phyloP scores from a whole-genome alignment of 2,329 filamentous ascomycete species.

The Colletotrichum lini region DNA sequence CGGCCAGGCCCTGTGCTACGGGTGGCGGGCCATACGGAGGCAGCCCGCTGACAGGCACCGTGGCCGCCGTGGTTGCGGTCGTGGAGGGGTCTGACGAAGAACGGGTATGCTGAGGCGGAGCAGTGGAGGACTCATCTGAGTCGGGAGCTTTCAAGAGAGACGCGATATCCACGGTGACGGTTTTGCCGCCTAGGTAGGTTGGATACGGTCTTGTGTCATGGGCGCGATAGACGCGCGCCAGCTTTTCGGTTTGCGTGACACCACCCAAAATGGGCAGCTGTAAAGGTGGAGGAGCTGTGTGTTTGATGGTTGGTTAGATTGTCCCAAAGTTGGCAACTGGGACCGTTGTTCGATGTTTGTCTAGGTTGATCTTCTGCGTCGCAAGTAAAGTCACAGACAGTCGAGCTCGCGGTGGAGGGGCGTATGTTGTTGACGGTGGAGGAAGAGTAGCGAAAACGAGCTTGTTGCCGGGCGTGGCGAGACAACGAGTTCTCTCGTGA shows the following conservation, averaged over 20 bases:
- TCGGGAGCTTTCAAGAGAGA: constrained; percentile 84
- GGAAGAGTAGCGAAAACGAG: constrained; percentile 3
- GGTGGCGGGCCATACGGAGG: constrained; percentile 43
- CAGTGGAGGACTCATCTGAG: constrained; percentile 78
- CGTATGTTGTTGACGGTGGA: constrained; percentile 5
- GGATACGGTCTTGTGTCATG: constrained; percentile 49
- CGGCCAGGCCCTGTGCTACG: constrained; percentile 52
- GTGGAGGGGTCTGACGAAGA: constrained; percentile 53
- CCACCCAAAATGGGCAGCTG: constrained; percentile 31
- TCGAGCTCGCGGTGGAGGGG: constrained; percentile 17
- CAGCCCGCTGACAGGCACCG: constrained; percentile 41
- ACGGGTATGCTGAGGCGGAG: constrained; percentile 57
- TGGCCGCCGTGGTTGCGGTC: constrained; percentile 45
- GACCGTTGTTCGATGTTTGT: constrained; percentile 29
- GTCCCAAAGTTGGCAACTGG: constrained; percentile 19
- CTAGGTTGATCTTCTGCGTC: not conserved
- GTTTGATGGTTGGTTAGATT: constrained; percentile 28
- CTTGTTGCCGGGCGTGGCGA: constrained; percentile 4
- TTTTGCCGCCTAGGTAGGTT: constrained; percentile 55
- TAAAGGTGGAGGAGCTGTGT: constrained; percentile 13
- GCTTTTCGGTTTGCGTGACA: constrained; percentile 38
- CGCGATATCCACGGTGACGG: constrained; percentile 95
- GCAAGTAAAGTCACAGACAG: constrained; percentile 17
- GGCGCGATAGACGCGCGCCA: constrained; percentile 45
- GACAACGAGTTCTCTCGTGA: constrained; percentile 14